A percentile compares a stretch with the other conserved stretches of the same genome.
Evolutionary conservation across 371 early-diverging fungal species (phyloP).

Genomic region (Mortierella sp.): DNA sequence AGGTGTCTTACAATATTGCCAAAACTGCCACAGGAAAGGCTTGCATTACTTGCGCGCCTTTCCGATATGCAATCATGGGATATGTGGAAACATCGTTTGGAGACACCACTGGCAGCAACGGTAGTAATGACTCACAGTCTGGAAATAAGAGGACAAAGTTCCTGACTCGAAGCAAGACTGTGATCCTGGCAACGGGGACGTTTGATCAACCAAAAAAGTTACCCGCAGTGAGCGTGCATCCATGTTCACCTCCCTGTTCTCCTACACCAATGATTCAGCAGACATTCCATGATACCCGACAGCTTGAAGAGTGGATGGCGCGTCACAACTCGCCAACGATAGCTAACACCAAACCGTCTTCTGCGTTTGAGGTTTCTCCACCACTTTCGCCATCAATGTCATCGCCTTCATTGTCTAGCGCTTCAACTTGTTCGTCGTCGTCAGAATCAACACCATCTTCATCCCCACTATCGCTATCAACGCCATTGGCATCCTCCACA

Average conservation of each 20-base stretch:
- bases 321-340: conserved; percentile 13
- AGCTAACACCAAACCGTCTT: neutral
- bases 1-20: neutral
- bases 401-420: neutral
- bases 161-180: conserved; percentile 38
- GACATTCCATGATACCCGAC: conserved; percentile 51
- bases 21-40: neutral
- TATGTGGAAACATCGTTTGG: conserved; percentile 16
- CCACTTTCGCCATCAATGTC: conserved; percentile 15
- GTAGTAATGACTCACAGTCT: neutral
- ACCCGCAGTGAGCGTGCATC: conserved; percentile 25
- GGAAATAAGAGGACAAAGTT: conserved; percentile 27
- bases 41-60: conserved; percentile 26
- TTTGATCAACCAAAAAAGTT: conserved; percentile 54
- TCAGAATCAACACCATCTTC: neutral
- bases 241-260: conserved; percentile 20
- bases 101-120: neutral
- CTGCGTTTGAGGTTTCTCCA: conserved; percentile 9
- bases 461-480: neutral
- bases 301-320: conserved; percentile 51
- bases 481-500: neutral
- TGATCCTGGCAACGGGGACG: conserved; percentile 50
- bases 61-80: conserved; percentile 47
- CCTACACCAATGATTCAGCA: conserved; percentile 40
- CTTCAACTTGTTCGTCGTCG: neutral